phyloP scores from a whole-genome alignment of 768 basidiomycete genomes.

The Pleurotus giganteus region DNA sequence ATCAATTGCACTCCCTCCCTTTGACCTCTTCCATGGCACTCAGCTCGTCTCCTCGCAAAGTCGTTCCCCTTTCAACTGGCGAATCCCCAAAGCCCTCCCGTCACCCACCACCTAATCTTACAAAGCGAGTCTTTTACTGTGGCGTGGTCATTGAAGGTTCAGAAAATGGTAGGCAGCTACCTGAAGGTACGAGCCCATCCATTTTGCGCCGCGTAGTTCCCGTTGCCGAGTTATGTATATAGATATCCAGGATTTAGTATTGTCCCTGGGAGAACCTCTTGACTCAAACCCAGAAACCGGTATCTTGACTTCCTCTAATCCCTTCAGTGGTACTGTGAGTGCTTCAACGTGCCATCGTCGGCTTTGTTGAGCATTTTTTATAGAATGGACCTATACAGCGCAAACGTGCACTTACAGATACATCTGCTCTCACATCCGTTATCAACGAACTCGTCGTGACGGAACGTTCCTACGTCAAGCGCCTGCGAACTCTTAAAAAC shows the following conservation, averaged over 20 bases:
- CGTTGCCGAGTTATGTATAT: background rate
- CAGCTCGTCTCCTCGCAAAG: constrained; percentile 69
- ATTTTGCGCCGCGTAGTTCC: background rate
- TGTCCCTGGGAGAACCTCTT: constrained; percentile 72
- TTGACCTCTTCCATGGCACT: constrained; percentile 49
- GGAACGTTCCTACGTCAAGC: constrained; percentile 84
- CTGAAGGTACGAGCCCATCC: constrained; percentile 48
- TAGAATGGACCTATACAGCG: constrained; percentile 43
- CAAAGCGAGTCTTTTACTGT: constrained; percentile 84
- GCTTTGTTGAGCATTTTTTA: background rate
- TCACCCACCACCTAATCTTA: constrained; percentile 42
- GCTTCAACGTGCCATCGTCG: background rate
- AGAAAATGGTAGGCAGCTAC: constrained; percentile 64
- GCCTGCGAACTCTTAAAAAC: constrained; percentile 77
- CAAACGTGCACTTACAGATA: constrained; percentile 54
- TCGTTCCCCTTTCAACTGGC: constrained; percentile 68
- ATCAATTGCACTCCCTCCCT: constrained; percentile 8
- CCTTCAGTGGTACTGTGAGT: constrained; percentile 24
- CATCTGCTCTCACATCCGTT: constrained; percentile 66
- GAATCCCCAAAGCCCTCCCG: constrained; percentile 50
- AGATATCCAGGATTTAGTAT: constrained; percentile 80
- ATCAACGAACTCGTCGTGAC: constrained; percentile 87
- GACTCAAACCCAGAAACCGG: constrained; percentile 47
- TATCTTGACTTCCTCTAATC: constrained; percentile 41
- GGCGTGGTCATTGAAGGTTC: constrained; percentile 88